phyloP scores from a whole-genome alignment of 768 basidiomycete species.

The Kwoniella dejecticola region DNA sequence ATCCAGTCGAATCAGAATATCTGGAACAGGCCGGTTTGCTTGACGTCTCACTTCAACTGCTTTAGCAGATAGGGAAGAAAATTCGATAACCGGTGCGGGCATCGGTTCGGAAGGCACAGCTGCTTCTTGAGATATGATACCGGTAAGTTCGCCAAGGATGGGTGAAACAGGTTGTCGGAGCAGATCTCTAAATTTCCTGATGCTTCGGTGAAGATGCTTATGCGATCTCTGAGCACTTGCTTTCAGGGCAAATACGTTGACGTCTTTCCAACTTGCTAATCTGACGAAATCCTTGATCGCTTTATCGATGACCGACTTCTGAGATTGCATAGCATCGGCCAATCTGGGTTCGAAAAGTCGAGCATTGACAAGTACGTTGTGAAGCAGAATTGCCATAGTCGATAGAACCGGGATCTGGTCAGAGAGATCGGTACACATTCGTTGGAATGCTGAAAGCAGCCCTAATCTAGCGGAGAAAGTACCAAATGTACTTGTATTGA shows the following conservation, averaged over 20 bases:
- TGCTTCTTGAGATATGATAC: constrained; percentile 32
- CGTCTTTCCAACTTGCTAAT: constrained; percentile 96
- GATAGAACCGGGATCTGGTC: constrained; percentile 54
- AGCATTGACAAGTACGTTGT: constrained; percentile 67
- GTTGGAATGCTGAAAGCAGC: constrained; percentile 70
- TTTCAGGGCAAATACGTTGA: constrained; percentile 90
- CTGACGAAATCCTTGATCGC: constrained; percentile 84
- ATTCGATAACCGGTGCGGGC: constrained; percentile 3
- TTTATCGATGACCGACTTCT: constrained; percentile 69
- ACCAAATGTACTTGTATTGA: constrained; percentile 75
- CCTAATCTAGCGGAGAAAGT: constrained; percentile 72
- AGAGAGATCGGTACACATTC: constrained; percentile 59
- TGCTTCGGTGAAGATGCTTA: constrained; percentile 81
- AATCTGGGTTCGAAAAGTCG: constrained; percentile 64
- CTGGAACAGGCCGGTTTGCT: constrained; percentile 5
- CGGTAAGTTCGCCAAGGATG: constrained; percentile 30
- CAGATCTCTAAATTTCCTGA: constrained; percentile 87
- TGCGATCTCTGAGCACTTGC: constrained; percentile 89
- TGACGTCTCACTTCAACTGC: not conserved
- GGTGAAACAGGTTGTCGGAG: constrained; percentile 68
- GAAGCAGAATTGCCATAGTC: constrained; percentile 65
- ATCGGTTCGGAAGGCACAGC: constrained; percentile 3
- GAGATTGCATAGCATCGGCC: constrained; percentile 60
- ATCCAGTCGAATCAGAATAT: constrained; percentile 51
- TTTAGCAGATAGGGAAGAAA: not conserved